Evolutionary conservation across 345 rosid genomes (phyloP), one percentile per base, ranked within the genome.

Genomic region (Euphorbia pulcherrima): DNA sequence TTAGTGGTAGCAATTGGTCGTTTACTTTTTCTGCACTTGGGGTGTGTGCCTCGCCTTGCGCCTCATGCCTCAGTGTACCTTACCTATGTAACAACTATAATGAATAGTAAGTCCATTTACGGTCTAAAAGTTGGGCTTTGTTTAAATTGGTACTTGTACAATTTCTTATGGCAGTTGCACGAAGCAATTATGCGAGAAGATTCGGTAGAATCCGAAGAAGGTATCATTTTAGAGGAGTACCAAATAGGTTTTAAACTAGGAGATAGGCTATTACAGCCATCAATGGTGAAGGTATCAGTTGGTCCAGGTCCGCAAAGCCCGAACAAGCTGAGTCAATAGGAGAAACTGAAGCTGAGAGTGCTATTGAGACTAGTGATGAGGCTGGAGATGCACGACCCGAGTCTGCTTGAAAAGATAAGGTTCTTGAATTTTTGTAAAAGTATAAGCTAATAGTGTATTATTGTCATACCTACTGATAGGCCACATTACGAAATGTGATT

Each of bases 251-350:
- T 86, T 82, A 81, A 81, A 81, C 83, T 93, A 0, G 97, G 94
- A 0, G 94, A 90, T 27, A 83, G 94, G 80, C 91, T 93, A 20
- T 59, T 93, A 76, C 90, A 97, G 23, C 96, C 97, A 24, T 81
- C 98, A 26, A 93, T 93, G 98, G 98, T 90, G 74, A 87, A 93
- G 77, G 98, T 93, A 39, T 93, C 98, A 0, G 91, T 97, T 21
- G 96, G 97, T 74, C 97, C 97, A 1, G 97, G 97, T 37, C 97
- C 94, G 88, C 76, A 37, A 87, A 83, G 73, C 63, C 82, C 1
- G 86, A 86, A 61, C 67, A 64, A 68, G 75, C 17, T 54, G 81
- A 50, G 72, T 66, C 78, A 65, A 60, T 72, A 12, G 83, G 30
- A 77, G n/a, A n/a, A n/a, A n/a, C n/a, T n/a, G 86, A 71, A 72